Evolutionary conservation across 345 rosid genomes (phyloP), one percentile per base, ranked within the genome.

Genomic region (Anacardium occidentale): DNA sequence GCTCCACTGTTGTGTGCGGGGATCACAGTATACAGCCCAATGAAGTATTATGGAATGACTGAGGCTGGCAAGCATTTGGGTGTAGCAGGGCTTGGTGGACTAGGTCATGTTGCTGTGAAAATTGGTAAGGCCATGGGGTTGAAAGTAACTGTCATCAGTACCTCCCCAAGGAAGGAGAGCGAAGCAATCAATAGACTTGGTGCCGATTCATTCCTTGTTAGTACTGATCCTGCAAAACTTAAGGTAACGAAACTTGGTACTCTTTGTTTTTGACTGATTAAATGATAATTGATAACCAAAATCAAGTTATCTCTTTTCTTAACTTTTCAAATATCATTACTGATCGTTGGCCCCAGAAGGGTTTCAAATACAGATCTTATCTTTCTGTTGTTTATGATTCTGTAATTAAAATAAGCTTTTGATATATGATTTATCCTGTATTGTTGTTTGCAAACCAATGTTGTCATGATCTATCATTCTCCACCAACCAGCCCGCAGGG

Each of bases 1-100:
- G 98, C 98, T 0, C 97, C 95, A 1, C 76, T 93, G 25, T 80
- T 93, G 58, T 93, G 98, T 77, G 95, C 98, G 62, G 98, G 97
- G 69, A 89, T 88, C 77, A 93, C 98, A 0, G 88, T 93, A 67
- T 91, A 86, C 71, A 93, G 95, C 83, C 97, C 98, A 5, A 93
- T 89, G 97, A 87, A 88, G 69, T 91, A 91, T 73, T 93, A 93
- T 74, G 95, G 95, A 62, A 88, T 91, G 87, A 88, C 89, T 3
- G 89, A 88, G 74, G 82, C 88, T 14, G 94, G 98, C 52, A 93
- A 89, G 75, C 96, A 93, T 83, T 75, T 93, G 75, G 98, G 98
- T 68, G 85, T 93, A 0, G 91, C 86, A 12, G 98, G 98, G 62
- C 91, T 91, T 68, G 97, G 97, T 74, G 98, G 98, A 15, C 89